Base-by-base conservation (phyloP, 768 basidiomycete species). In the Russula abietina region DNA sequence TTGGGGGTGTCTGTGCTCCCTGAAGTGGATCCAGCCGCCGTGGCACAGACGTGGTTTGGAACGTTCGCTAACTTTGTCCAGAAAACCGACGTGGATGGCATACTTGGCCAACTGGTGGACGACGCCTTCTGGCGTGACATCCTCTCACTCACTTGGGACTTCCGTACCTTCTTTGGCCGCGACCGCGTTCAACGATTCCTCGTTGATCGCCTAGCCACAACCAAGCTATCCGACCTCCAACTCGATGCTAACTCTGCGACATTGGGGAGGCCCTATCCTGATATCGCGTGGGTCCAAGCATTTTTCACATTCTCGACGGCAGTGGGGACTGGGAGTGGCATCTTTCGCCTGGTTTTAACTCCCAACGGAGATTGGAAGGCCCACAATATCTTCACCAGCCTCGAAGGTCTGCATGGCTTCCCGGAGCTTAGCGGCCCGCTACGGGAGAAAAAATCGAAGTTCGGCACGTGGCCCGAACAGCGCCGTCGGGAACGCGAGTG, bases 111-210 rank as follows among this genome's bases (percentile, higher is more conserved):
- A 38, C 41, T 73, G 43, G 45, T 70, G 24, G 65, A 59, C 10
- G 73, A 73, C 50, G 75, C 75, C 5, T 80, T 80, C 61, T 87
- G 85, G 86, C 73, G 84, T 14, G 85, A 87, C 65, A 74, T 81
- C 56, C 77, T 85, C n/a, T 77, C 81, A 0, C 75, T 87, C 58
- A 86, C 85, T 19, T 86, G 83, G 83, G 78, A 83, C 61, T 80
- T 85, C 53, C 80, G 84, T 43, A 82, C 83, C 9, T 81, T 87
- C 68, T 76, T 79, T 65, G 77, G 81, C 14, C 71, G 67, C 41
- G 24, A 68, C 1, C 69, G 71, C 9, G 80, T 87, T 45, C 69
- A 60, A 4, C 68, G 70, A 28, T 80, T 85, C 69, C 77, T 84
- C 41, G n/a, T 64, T 8, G 80, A 80, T 53, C 78, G 82, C 30